phyloP scores from a whole-genome alignment of 2,329 filamentous ascomycete genomes.

The Ustulina deusta region DNA sequence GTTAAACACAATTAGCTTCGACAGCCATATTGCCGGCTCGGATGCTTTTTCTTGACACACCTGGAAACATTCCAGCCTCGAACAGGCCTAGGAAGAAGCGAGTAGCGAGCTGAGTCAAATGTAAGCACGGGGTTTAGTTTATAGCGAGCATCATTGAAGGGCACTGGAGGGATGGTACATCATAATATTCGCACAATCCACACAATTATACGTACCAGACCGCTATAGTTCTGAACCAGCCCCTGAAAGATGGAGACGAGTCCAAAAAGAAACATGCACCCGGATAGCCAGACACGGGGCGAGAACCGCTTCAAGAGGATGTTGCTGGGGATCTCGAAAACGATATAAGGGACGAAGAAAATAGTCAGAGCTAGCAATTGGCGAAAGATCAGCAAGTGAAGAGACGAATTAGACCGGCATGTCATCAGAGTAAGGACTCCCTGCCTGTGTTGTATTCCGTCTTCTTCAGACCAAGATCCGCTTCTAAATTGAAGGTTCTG shows the following conservation, averaged over 20 bases:
- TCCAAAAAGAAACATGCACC: constrained; percentile 88
- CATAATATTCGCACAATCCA: background rate
- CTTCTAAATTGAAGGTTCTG: constrained; percentile 71
- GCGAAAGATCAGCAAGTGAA: constrained; percentile 38
- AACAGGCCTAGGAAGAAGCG: constrained; percentile 87
- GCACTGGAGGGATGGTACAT: background rate
- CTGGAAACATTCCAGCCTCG: constrained; percentile 72
- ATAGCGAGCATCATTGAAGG: background rate
- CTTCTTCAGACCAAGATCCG: constrained; percentile 71
- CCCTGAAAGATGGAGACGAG: constrained; percentile 81
- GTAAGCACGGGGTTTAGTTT: constrained; percentile 21
- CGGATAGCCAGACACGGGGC: constrained; percentile 66
- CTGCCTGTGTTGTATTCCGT: constrained; percentile 75
- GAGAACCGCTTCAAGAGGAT: constrained; percentile 73
- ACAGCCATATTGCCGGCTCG: background rate
- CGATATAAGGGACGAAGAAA: constrained; percentile 83
- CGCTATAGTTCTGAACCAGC: constrained; percentile 79
- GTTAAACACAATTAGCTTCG: constrained; percentile 56
- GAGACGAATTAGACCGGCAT: background rate
- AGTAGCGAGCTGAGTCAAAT: constrained; percentile 66
- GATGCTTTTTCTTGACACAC: constrained; percentile 31
- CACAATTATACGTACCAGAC: constrained; percentile 60
- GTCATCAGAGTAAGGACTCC: constrained; percentile 3
- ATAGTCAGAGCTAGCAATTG: constrained; percentile 69
- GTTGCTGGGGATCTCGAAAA: constrained; percentile 79